Percentiles rank a stretch among this genome's conserved stretches.
Evolutionary conservation across 345 rosid genomes (phyloP).

Genomic region (Hypericum androsaemum): DNA sequence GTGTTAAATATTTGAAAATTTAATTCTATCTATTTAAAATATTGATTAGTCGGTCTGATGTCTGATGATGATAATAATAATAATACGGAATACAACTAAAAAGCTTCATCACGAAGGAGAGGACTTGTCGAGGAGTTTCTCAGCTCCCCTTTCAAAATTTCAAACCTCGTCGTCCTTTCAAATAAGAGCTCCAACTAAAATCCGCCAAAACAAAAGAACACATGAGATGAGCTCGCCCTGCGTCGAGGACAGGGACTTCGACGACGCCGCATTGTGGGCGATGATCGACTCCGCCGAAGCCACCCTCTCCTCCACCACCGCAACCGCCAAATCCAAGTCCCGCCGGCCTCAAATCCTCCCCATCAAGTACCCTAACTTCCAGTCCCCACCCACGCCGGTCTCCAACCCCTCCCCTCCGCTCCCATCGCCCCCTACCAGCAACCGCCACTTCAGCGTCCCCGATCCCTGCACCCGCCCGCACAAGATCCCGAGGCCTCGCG

Average conservation of each 20-base stretch:
- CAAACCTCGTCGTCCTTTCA: too few species aligned
- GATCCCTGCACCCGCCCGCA: conserved; percentile 31
- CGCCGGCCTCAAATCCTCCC: conserved; percentile 39
- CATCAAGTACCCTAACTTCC: conserved; percentile 42
- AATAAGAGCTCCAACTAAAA: too few species aligned
- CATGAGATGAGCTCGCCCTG: too few species aligned
- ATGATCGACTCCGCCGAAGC: conserved; percentile 88
- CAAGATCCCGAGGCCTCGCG: conserved; percentile 45
- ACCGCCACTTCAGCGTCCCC: conserved; percentile 20
- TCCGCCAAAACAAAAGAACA: too few species aligned
- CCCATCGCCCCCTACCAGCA: conserved; percentile 8
- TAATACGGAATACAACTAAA: too few species aligned
- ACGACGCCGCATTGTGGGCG: conserved; percentile 93
- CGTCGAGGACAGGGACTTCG: conserved; percentile 78
- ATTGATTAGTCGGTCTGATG: too few species aligned
- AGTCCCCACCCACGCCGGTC: conserved; percentile 37
- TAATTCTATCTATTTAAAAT: too few species aligned
- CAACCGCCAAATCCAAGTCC: conserved; percentile 21
- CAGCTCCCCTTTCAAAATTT: too few species aligned
- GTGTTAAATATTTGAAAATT: too few species aligned
- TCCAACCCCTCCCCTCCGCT: conserved; percentile 36
- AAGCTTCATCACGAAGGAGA: too few species aligned
- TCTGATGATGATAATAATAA: too few species aligned
- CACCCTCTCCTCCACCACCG: conserved; percentile 44
- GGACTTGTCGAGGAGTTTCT: too few species aligned